Evolutionary conservation across 1,284 basidiomycete genomes (phyloP), one percentile per base, ranked within the genome.

Genomic region (Trichosporon coremiiforme): DNA sequence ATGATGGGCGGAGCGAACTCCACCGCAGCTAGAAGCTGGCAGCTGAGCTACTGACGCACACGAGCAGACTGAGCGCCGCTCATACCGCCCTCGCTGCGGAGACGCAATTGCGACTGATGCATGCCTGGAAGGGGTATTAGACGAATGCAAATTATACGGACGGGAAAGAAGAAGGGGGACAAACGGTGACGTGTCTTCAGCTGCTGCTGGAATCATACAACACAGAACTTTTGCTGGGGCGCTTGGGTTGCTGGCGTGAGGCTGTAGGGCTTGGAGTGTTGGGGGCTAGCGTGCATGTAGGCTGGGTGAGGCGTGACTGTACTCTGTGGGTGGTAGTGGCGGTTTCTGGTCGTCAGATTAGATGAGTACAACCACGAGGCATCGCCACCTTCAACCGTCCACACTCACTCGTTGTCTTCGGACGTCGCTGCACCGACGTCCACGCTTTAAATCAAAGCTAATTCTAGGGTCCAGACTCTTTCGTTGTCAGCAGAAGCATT

Each of bases 391-490:
- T 33, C 36, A 10, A 2, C 12, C 36, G 4, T 38, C 13, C 55
- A 31, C 3, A 88, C 91, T 76, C 77, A 97, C 93, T 7, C 41
- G 41, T 45, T 10, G 2, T 17, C 47, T 53, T 22, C 47, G 17
- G 20, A 53, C 8, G 8, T 22, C 20, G 45, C 45, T 17, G n/a
- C n/a, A 5, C 20, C 5, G 20, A 53, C 9, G 15, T 22, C 20
- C n/a, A 7, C 3, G 20, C 20, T 53, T n/a, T 33, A 29, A 60
- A 25, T 87, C 33, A 98, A 85, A 83, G 93, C 95, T 73, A 98
- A 87, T 85, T 99, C 96, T 67, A 99, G 86, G 7, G 96, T 99
- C 96, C 96, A 99, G n/a, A 98, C 95, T 70, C 47, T 53, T 2
- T 22, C 3, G 4, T 22, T 20, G 20, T 20, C 20, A 53, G n/a